Base-by-base conservation (phyloP, 768 basidiomycete species). In the Xerocomellus intermedius region DNA sequence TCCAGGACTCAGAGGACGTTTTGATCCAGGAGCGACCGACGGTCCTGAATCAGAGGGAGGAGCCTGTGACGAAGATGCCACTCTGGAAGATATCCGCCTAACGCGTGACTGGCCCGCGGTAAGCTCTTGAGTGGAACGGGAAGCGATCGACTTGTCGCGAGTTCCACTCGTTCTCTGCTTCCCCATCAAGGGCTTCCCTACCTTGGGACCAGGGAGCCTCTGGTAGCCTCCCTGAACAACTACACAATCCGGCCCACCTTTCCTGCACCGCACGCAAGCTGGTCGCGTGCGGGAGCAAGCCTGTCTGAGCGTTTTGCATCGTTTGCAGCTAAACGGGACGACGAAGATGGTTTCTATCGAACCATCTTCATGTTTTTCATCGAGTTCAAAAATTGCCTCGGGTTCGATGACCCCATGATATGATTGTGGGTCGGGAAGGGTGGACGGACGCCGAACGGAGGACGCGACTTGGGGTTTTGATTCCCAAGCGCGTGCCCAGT, bases 261-360 rank as follows among this genome's bases (percentile, higher is more conserved):
- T 58, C 26, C n/a, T 38, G 48, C 69, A 72, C 28, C 68, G 70
- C 24, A 10, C 36, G 42, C 69, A 70, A 36, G 50, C 41, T 4
- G 70, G 69, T 35, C n/a, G 41, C 3, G 33, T n/a, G 42, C 69
- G 70, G 4, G 69, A 70, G 32, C 69, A 72, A 9, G 60, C 44
- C 13, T 65, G 53, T 13, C 16, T 56, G 17, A 19, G 0, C 14
- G 4, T 4, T 37, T 4, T 46, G 43, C 69, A 70, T 35, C 42
- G 42, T n/a, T n/a, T 4, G 59, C 69, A 70, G 33, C 38, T 0
- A 14, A 37, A 46, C 1, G 70, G 42, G 39, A 69, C 67, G 41
- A 72, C 68, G 17, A 54, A 44, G 36, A 70, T 50, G 28, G 57
- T 52, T 12, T 58, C 13, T 8, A 38, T 45, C 5, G 57, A 58